These are phyloP conservation scores for Geotrichum australiense DNA, from an alignment of 1,139 yeast species.

Conservation along the genomic window DNA sequence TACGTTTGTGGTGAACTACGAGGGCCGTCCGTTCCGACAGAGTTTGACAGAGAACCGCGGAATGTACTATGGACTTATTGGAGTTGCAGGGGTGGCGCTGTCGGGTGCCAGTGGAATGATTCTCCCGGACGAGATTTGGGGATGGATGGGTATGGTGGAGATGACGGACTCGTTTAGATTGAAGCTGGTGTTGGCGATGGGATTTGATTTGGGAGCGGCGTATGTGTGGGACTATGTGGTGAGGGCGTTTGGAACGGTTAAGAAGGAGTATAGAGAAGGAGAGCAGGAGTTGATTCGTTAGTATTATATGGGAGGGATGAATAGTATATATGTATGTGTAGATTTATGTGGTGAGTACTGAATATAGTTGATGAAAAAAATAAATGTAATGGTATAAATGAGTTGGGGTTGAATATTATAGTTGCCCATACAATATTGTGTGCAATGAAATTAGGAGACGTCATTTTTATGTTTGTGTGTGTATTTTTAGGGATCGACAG, in stretches of 20 bases:
- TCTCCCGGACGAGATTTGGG: constrained; percentile 75
- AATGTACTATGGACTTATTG: constrained; percentile 91
- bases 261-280: not conserved
- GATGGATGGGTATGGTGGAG: constrained; percentile 84
- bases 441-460: too few species aligned
- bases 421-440: too few species aligned
- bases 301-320: too few species aligned
- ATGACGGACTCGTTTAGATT: constrained; percentile 70
- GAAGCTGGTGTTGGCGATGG: constrained; percentile 65
- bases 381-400: too few species aligned
- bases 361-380: too few species aligned
- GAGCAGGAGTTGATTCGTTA: too few species aligned
- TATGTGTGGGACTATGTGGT: constrained; percentile 1
- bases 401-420: too few species aligned
- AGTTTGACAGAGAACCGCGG: constrained; percentile 86
- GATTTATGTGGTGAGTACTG: too few species aligned
- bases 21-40: constrained; percentile 95
- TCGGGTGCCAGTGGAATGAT: constrained; percentile 91
- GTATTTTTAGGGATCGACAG: too few species aligned
- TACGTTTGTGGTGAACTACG: constrained; percentile 95
- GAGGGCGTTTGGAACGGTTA: not conserved
- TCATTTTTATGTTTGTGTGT: too few species aligned
- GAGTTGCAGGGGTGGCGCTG: constrained; percentile 82
- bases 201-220: constrained; percentile 50
- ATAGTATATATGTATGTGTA: too few species aligned